Base-by-base conservation (phyloP, 2,329 filamentous ascomycete species). In the Camptophora hylomeconis region DNA sequence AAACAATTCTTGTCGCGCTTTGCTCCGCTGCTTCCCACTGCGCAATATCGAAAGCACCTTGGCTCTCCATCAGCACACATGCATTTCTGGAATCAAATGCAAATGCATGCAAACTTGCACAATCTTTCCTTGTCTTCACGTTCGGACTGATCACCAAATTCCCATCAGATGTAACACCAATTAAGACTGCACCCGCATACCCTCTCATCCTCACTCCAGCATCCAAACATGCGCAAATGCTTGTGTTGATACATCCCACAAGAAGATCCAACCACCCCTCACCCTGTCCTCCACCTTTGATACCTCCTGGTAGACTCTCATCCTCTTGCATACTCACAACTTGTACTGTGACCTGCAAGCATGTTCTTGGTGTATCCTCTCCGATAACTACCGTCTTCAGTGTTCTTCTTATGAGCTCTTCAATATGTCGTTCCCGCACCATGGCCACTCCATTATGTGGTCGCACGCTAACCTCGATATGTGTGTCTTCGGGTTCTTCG, bases 401-500 rank as follows among this genome's bases (percentile, higher is more conserved):
- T 24, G 58, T 43, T 23, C 42, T 45, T 17, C 48, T 52, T 23
- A 62, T 26, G 20, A 60, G 50, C 3, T 49, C 72, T 57, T 94
- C 86, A 14, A 92, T 71, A 54, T 92, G 82, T 44, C 83, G 70
- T 55, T 86, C 80, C 38, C 76, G 69, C 11, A 79, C 78, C 75
- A 84, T 79, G 61, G 80, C 83, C 24, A 89, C 75, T 10, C 86
- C 86, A 39, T 78, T 75, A 19, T 80, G 77, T 26, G 87, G 87
- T 52, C 89, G 74, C 40, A 98, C 72, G 50, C 87, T 75, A 33
- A 98, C 81, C 56, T 95, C 89, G 41, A 98, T 65, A 27, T 78
- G 72, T 16, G 87, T 83, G 60, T 94, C 84, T 54, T 92, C 86
- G 5, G 89, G 80, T 42, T 89, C 72, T 53, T 95, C 83, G 50